Evolutionary conservation across 2,329 filamentous ascomycete genomes (phyloP).

Genomic region (Ilyonectria sp.): DNA sequence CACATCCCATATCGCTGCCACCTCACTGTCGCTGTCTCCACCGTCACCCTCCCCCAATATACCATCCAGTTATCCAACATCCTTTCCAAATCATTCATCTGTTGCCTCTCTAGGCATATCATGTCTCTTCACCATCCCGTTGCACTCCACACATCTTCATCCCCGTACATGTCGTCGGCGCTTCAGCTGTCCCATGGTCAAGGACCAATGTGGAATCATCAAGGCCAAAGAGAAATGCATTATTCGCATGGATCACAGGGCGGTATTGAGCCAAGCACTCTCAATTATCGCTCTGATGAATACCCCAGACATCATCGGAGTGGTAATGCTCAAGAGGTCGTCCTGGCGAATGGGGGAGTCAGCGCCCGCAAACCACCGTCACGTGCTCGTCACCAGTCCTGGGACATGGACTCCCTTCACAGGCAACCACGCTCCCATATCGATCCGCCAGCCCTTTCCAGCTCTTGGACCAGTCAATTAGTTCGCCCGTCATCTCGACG

Average conservation of each 20-base stretch:
- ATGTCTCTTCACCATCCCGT: conserved; percentile 27
- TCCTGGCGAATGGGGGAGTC: conserved; percentile 11
- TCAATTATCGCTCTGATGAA: not conserved
- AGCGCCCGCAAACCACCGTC: conserved; percentile 19
- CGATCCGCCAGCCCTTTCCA: not conserved
- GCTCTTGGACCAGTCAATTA: conserved; percentile 12
- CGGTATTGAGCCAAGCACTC: not conserved
- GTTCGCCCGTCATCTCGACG: conserved; percentile 19
- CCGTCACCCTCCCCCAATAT: not conserved
- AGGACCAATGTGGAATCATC: conserved; percentile 9
- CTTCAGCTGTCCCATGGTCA: conserved; percentile 12
- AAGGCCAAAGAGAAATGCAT: not conserved
- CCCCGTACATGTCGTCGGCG: conserved; percentile 2
- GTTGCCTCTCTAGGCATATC: not conserved
- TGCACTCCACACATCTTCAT: conserved; percentile 13
- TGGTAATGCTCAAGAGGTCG: conserved; percentile 5
- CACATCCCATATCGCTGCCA: conserved; percentile 1
- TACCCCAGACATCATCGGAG: not conserved
- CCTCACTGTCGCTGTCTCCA: conserved; percentile 22
- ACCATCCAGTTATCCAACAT: not conserved
- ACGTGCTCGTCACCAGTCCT: conserved; percentile 15
- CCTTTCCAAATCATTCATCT: not conserved
- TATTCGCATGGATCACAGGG: not conserved
- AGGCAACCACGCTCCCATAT: not conserved
- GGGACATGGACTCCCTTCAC: conserved; percentile 6